Conservation (phyloP, 169 alveolate species). For the Eimeria tenella region DNA sequence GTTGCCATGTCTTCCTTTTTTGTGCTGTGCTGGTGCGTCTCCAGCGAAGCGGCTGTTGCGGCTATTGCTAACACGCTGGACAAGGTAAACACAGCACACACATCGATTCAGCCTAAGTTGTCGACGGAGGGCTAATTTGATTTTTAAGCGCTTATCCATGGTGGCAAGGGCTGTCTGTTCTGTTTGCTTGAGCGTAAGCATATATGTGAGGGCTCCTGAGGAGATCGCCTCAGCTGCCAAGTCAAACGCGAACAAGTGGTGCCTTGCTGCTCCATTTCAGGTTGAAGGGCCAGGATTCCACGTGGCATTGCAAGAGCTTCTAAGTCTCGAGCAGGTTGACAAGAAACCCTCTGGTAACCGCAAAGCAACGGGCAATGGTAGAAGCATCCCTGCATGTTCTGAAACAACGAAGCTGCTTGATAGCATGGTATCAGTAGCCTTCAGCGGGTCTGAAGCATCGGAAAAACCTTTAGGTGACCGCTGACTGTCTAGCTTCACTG, state of each 20-base stretch:
- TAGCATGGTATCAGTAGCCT: no score
- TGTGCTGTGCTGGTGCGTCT: constrained; percentile 1
- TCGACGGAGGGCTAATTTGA: no score
- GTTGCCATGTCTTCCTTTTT: background rate
- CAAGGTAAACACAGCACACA: background rate
- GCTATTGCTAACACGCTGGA: constrained; percentile 47
- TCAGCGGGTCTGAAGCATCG: no score
- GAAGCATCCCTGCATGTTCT: no score
- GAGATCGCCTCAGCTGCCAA: background rate
- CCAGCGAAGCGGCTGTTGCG: constrained; percentile 54
- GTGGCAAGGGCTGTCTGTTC: background rate
- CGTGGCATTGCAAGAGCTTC: constrained; percentile 12
- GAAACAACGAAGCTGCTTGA: no score
- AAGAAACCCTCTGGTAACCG: background rate
- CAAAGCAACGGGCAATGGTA: no score
- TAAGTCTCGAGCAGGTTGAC: constrained; percentile 31
- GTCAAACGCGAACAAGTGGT: background rate
- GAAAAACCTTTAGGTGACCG: no score
- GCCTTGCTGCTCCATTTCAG: background rate
- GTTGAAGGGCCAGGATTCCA: constrained; percentile 52
- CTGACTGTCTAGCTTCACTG: no score
- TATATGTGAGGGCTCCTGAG: background rate
- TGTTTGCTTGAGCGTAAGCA: background rate
- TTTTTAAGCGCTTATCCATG: background rate
- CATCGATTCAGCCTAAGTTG: no score